Percentiles rank a stretch among this genome's conserved stretches.
These are phyloP conservation scores for Leccinum variicolor DNA, from an alignment of 768 basidiomycete genomes.

Conservation along the genomic window DNA sequence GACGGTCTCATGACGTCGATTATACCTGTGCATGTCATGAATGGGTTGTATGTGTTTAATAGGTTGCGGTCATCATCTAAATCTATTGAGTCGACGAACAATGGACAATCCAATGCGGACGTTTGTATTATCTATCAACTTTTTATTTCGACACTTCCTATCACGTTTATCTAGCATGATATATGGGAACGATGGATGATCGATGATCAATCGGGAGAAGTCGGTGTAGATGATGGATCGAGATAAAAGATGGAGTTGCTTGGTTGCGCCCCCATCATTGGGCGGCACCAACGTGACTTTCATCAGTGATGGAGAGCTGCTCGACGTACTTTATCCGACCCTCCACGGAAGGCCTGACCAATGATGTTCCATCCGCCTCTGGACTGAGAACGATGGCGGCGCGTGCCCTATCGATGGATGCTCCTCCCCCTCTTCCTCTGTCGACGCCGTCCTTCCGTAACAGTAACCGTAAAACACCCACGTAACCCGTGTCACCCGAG, in stretches of 20 bases:
- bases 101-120: neutral
- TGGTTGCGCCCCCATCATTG: neutral
- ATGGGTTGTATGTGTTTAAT: neutral
- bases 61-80: neutral
- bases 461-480: neutral
- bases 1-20: neutral
- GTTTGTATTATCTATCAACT: slow-evolving; percentile 11
- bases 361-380: neutral
- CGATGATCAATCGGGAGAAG: neutral
- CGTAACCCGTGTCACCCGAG: neutral
- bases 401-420: slow-evolving; percentile 4
- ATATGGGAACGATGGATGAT: neutral
- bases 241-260: neutral
- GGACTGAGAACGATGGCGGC: slow-evolving; percentile 2
- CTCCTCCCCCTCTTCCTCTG: neutral
- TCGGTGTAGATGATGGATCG: neutral
- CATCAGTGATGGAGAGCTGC: neutral
- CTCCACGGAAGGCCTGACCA: slow-evolving; percentile 6
- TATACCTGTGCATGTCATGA: neutral
- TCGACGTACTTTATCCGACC: slow-evolving; percentile 11
- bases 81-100: neutral
- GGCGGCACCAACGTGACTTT: neutral
- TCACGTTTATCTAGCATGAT: slow-evolving; percentile 1
- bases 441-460: neutral
- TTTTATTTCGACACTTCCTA: slow-evolving; percentile 10